Evolutionary conservation across 108 stramenopile genomes (phyloP).

Genomic region (Epithemia pelagica): DNA sequence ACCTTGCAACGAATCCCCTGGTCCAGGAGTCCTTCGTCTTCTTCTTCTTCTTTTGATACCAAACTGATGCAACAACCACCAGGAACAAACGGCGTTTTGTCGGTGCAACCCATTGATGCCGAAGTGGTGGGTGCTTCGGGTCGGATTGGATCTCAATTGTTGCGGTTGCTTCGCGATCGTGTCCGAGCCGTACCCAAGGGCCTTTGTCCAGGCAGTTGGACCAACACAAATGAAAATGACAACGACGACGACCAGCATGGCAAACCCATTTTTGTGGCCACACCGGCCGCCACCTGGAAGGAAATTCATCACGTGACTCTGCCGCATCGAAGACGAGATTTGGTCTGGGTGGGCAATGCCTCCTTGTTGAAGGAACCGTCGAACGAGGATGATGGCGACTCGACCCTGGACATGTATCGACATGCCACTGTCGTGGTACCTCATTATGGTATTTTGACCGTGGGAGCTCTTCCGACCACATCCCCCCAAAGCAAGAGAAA

Average conservation of each 20-base stretch:
- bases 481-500: slow-evolving; percentile 8
- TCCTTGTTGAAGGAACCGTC: too few relatives aligned
- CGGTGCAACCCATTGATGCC: background rate
- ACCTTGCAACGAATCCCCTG: too few relatives aligned
- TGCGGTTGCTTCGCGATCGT: background rate
- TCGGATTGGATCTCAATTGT: slow-evolving; percentile 10
- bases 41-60: too few relatives aligned
- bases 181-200: slow-evolving; percentile 41
- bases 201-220: slow-evolving; percentile 42
- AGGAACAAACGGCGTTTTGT: too few relatives aligned
- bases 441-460: slow-evolving; percentile 32
- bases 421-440: slow-evolving; percentile 41
- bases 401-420: too few relatives aligned
- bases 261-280: slow-evolving; percentile 46
- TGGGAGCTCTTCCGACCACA: slow-evolving; percentile 10
- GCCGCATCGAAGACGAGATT: slow-evolving; percentile 37
- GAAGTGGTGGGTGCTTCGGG: slow-evolving; percentile 33
- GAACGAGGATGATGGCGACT: slow-evolving; percentile 1
- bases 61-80: too few relatives aligned
- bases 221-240: too few relatives aligned
- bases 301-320: slow-evolving; percentile 39
- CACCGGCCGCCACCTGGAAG: slow-evolving; percentile 35
- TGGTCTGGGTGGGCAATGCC: slow-evolving; percentile 60
- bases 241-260: too few relatives aligned
- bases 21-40: too few relatives aligned